Percentiles rank a stretch among this genome's conserved stretches.
Evolutionary conservation across 768 basidiomycete species (phyloP).

Genomic region (Cystofilobasidium ferigula): DNA sequence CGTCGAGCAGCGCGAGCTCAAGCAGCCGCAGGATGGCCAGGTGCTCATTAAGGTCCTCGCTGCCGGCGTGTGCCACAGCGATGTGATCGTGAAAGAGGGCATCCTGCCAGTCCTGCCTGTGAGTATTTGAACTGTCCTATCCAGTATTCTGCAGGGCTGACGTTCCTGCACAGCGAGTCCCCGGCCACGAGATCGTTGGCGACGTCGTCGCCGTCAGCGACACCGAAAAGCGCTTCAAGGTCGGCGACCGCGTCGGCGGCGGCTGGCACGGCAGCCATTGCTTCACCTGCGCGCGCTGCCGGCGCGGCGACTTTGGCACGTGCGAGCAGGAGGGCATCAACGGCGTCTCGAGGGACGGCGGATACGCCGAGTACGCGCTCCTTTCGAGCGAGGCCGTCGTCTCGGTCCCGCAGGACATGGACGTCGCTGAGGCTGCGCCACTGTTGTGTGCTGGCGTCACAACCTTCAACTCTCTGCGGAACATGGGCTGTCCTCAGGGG

Average conservation of each 20-base stretch:
- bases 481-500: conserved; percentile 36
- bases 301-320: conserved; percentile 24
- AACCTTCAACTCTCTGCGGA: conserved; percentile 32
- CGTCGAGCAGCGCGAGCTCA: conserved; percentile 24
- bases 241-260: conserved; percentile 30
- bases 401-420: conserved; percentile 20
- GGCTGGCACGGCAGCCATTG: conserved; percentile 27
- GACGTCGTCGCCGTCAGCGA: conserved; percentile 27
- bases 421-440: conserved; percentile 26
- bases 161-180: neutral
- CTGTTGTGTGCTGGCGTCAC: conserved; percentile 41
- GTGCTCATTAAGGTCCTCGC: conserved; percentile 26
- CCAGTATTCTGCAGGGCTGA: too few relatives aligned
- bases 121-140: too few relatives aligned
- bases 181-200: conserved; percentile 30
- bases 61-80: conserved; percentile 19
- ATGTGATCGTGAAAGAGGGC: conserved; percentile 17
- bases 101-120: conserved; percentile 13
- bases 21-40: conserved; percentile 26
- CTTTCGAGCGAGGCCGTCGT: conserved; percentile 21
- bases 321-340: conserved; percentile 31
- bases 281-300: conserved; percentile 22
- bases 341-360: conserved; percentile 24
- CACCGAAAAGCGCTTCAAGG: conserved; percentile 30
- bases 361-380: conserved; percentile 25